Evolutionary conservation across 257 asterid genomes (phyloP).

Genomic region (Apocynum venetum): DNA sequence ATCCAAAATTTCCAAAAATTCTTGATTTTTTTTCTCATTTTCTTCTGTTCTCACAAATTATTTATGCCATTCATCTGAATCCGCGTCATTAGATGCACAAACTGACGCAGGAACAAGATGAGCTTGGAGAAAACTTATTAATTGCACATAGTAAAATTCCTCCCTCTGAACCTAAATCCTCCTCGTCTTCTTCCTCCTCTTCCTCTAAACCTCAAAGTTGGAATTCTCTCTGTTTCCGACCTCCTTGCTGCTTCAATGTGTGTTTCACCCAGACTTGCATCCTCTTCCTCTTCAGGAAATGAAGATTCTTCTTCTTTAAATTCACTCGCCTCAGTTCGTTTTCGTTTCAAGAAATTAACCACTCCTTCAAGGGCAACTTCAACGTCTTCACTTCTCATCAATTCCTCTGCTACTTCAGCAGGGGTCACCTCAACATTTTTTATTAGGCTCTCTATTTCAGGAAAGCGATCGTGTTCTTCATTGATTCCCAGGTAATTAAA

Average conservation of each 20-base stretch:
- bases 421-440: constrained; percentile 46
- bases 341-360: constrained; percentile 44
- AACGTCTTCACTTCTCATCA: constrained; percentile 64
- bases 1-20: too few species aligned
- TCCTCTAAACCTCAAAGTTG: too few species aligned
- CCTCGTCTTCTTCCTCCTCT: too few species aligned
- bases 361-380: constrained; percentile 58
- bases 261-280: neutral
- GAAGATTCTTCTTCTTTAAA: constrained; percentile 5
- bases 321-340: constrained; percentile 19
- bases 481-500: constrained; percentile 44
- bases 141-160: too few species aligned
- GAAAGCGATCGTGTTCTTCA: constrained; percentile 30
- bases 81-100: too few species aligned
- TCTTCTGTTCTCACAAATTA: too few species aligned
- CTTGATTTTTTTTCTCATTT: too few species aligned
- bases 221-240: constrained; percentile 6
- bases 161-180: too few species aligned
- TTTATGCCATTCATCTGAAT: too few species aligned
- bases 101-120: too few species aligned
- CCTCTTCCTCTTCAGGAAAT: neutral
- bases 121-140: too few species aligned
- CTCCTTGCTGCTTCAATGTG: constrained; percentile 7
- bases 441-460: constrained; percentile 41
- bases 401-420: constrained; percentile 75